Conservation (phyloP, 2,329 filamentous ascomycete genomes). For the Claviceps spartinae region DNA sequence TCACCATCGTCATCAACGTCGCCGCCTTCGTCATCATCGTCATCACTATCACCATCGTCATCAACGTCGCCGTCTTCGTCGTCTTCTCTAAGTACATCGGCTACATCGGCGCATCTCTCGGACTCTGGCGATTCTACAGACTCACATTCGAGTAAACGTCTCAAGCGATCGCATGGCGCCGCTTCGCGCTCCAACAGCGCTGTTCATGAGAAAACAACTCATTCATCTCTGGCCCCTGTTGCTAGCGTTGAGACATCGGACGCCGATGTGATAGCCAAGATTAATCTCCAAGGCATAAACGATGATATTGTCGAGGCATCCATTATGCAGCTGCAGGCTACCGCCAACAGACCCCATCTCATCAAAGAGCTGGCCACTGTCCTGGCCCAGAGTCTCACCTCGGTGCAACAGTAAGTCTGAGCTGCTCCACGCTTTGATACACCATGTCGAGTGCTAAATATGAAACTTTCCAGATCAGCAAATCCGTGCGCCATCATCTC, state of each 20-base stretch:
- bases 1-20: constrained; percentile 2
- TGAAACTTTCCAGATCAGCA: constrained; percentile 53
- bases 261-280: constrained; percentile 12
- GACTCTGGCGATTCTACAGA: constrained; percentile 19
- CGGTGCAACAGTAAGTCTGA: constrained; percentile 74
- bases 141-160: constrained; percentile 45
- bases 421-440: neutral
- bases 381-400: constrained; percentile 60
- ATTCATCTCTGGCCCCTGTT: constrained; percentile 23
- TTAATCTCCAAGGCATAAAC: constrained; percentile 68
- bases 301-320: constrained; percentile 92
- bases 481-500: constrained; percentile 94
- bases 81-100: constrained; percentile 12
- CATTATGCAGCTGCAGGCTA: constrained; percentile 76
- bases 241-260: constrained; percentile 17
- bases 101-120: constrained; percentile 7
- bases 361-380: constrained; percentile 85
- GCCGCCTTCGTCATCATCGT: constrained; percentile 8
- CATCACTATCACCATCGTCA: neutral
- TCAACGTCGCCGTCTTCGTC: constrained; percentile 13
- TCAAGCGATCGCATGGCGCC: constrained; percentile 61
- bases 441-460: neutral
- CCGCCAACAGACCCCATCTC: constrained; percentile 81
- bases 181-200: constrained; percentile 43
- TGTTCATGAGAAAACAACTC: constrained; percentile 67